Evolutionary conservation across 257 asterid species (phyloP).

Genomic region (Galeopsis tetrahit): DNA sequence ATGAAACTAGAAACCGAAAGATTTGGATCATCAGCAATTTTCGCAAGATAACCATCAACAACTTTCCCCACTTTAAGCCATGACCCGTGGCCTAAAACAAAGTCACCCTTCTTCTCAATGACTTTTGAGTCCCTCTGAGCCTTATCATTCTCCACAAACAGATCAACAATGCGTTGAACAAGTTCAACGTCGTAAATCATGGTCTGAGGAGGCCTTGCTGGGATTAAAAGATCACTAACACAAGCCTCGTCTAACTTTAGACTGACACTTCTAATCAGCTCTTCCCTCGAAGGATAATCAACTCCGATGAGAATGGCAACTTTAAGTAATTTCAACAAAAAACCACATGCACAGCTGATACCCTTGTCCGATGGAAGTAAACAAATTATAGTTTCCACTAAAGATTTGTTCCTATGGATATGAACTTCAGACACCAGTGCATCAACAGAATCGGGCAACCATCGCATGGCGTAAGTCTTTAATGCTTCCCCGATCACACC

Average conservation of each 20-base stretch:
- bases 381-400: constrained; percentile 86
- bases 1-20: constrained; percentile 55
- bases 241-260: constrained; percentile 83
- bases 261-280: constrained; percentile 55
- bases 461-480: constrained; percentile 74
- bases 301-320: constrained; percentile 72
- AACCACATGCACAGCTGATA: constrained; percentile 63
- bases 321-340: constrained; percentile 80
- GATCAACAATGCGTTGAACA: constrained; percentile 61
- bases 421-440: constrained; percentile 74
- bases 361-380: constrained; percentile 74
- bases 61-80: constrained; percentile 78
- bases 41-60: constrained; percentile 68
- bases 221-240: constrained; percentile 68
- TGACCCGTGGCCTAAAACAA: constrained; percentile 64
- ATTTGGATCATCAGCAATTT: constrained; percentile 65
- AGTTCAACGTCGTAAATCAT: constrained; percentile 74
- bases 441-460: constrained; percentile 86
- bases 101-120: constrained; percentile 44
- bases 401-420: constrained; percentile 60
- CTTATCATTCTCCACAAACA: constrained; percentile 53
- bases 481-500: constrained; percentile 76
- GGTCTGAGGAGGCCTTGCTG: constrained; percentile 67
- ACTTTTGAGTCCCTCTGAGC: constrained; percentile 39
- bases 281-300: constrained; percentile 65